phyloP scores from a whole-genome alignment of 331 rosid species.

The Pyracantha coccinea region DNA sequence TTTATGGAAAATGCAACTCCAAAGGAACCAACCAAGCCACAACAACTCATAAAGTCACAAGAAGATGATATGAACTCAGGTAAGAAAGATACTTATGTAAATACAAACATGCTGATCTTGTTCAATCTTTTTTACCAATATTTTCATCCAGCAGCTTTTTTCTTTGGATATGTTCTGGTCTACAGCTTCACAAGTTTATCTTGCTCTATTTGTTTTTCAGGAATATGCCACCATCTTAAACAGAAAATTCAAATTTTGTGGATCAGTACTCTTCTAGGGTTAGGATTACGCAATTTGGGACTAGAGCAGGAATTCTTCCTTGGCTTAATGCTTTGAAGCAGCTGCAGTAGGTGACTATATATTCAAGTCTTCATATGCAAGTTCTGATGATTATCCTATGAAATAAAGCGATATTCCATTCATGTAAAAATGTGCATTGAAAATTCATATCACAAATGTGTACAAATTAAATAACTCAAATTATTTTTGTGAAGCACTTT shows the following conservation, averaged over 20 bases:
- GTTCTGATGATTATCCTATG: background rate
- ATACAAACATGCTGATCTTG: background rate
- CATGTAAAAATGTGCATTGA: constrained; percentile 1
- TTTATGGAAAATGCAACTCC: constrained; percentile 1
- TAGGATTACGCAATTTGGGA: constrained; percentile 28
- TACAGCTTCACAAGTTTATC: constrained; percentile 8
- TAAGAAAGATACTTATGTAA: background rate
- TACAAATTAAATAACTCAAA: background rate
- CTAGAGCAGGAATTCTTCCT: constrained; percentile 28
- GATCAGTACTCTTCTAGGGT: constrained; percentile 20
- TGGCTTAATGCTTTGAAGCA: constrained; percentile 17
- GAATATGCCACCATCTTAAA: constrained; percentile 17
- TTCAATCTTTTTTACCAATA: constrained; percentile 2
- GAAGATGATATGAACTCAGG: constrained; percentile 18
- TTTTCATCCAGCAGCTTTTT: background rate
- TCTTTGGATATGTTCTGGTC: background rate
- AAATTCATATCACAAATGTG: background rate
- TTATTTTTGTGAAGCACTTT: background rate
- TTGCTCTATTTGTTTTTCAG: constrained; percentile 19
- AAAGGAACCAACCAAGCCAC: background rate
- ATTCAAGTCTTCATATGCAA: background rate
- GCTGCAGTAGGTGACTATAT: background rate
- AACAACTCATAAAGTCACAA: background rate
- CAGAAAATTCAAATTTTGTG: constrained; percentile 18
- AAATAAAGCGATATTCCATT: background rate